phyloP scores from a whole-genome alignment of 108 stramenopile species.

The Mayamaea pseudoterrestris region DNA sequence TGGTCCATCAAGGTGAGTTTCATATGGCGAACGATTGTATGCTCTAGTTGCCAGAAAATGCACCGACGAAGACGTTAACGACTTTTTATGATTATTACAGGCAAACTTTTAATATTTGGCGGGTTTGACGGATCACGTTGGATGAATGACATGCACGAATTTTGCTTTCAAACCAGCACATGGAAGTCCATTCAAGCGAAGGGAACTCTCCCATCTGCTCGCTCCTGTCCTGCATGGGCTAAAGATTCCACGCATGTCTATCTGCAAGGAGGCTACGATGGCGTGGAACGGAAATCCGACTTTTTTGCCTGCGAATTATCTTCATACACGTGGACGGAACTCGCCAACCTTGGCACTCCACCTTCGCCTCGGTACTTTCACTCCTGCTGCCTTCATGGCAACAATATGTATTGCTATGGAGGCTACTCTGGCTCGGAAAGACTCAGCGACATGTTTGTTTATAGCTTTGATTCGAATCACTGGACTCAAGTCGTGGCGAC shows the following conservation, averaged over 20 bases:
- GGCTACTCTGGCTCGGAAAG: conserved; percentile 84
- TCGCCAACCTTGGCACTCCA: conserved; percentile 68
- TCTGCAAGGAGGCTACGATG: conserved; percentile 84
- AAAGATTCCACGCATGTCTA: conserved; percentile 80
- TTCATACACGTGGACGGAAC: conserved; percentile 81
- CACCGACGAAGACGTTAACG: no score
- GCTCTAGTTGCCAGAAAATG: no score
- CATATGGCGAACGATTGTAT: no score
- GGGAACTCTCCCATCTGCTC: conserved; percentile 40
- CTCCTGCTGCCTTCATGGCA: conserved; percentile 80
- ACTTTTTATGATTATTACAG: no score
- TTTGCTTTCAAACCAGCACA: conserved; percentile 51
- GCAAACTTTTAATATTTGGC: conserved; percentile 84
- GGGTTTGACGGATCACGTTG: conserved; percentile 82
- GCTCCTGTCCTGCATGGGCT: conserved; percentile 85
- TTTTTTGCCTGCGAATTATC: conserved; percentile 81
- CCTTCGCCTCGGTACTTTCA: conserved; percentile 91
- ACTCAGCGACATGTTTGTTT: conserved; percentile 81
- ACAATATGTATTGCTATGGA: conserved; percentile 82
- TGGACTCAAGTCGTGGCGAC: conserved; percentile 62
- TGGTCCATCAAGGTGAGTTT: conserved; percentile 78
- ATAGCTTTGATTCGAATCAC: conserved; percentile 55
- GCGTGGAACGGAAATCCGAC: conserved; percentile 83
- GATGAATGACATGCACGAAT: conserved; percentile 83
- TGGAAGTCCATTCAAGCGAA: conserved; percentile 55